These are phyloP conservation scores for Gonapodya sp. DNA, from an alignment of 192 early-diverging fungal genomes.

Conservation along the genomic window DNA sequence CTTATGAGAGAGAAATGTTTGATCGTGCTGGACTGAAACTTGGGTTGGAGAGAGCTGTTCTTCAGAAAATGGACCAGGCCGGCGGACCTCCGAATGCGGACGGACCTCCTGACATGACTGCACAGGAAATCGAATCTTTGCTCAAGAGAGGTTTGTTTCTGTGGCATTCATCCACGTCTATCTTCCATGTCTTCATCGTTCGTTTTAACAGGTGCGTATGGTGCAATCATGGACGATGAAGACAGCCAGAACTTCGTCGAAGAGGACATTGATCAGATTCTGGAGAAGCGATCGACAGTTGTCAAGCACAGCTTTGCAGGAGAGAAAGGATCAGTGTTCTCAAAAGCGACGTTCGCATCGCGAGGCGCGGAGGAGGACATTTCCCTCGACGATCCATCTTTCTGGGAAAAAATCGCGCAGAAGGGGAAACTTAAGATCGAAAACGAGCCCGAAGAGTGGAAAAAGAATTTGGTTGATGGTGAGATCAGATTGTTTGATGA, in stretches of 20 bases:
- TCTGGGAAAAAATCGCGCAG: constrained; percentile 82
- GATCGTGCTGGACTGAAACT: constrained; percentile 79
- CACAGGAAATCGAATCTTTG: not conserved
- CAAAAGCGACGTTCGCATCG: constrained; percentile 70
- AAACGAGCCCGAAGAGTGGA: constrained; percentile 36
- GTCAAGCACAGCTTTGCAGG: constrained; percentile 45
- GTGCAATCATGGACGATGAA: constrained; percentile 76
- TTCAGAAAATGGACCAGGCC: constrained; percentile 62
- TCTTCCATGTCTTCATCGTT: not conserved
- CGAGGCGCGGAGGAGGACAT: constrained; percentile 36
- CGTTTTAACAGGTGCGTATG: constrained; percentile 56
- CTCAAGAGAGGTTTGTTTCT: constrained; percentile 6
- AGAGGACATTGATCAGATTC: constrained; percentile 81
- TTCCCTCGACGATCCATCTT: constrained; percentile 74
- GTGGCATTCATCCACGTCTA: not conserved
- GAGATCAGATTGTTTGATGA: not conserved
- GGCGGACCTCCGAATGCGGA: constrained; percentile 33
- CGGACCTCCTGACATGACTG: constrained; percentile 21
- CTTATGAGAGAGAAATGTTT: constrained; percentile 86
- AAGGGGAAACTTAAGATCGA: constrained; percentile 60
- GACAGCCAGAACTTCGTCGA: constrained; percentile 63
- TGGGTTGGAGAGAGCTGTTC: constrained; percentile 66
- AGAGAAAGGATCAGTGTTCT: constrained; percentile 69
- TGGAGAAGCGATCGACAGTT: constrained; percentile 65
- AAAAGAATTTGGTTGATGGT: constrained; percentile 40